These are phyloP conservation scores for Suhomyces guaymorum DNA, from an alignment of 1,139 yeast species.

Conservation along the genomic window DNA sequence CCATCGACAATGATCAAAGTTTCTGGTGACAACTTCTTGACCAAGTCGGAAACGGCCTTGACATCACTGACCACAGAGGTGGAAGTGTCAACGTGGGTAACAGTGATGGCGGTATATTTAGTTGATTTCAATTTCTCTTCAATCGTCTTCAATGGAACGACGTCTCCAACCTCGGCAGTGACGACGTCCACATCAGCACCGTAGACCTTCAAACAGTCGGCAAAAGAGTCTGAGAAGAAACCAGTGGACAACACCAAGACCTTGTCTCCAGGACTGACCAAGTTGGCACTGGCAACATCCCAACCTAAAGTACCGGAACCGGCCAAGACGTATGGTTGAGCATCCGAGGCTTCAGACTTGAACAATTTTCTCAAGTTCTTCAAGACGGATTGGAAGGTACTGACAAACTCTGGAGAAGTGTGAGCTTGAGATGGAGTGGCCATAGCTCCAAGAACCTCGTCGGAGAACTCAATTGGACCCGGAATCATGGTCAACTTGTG, in stretches of 20 bases:
- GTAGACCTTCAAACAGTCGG: constrained; percentile 72
- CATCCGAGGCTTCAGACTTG: constrained; percentile 60
- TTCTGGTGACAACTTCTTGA: constrained; percentile 69
- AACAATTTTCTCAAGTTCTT: constrained; percentile 70
- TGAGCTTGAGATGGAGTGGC: constrained; percentile 86
- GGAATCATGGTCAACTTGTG: constrained; percentile 77
- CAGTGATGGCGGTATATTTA: constrained; percentile 69
- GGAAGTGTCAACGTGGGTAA: constrained; percentile 95
- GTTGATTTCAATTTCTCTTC: constrained; percentile 53
- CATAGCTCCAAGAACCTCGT: constrained; percentile 79
- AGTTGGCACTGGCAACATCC: constrained; percentile 85
- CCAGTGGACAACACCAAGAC: constrained; percentile 91
- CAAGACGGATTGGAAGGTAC: constrained; percentile 70
- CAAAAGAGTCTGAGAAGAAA: constrained; percentile 84
- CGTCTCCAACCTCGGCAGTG: constrained; percentile 73
- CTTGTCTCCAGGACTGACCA: constrained; percentile 63
- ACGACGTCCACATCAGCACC: constrained; percentile 69
- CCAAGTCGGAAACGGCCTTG: constrained; percentile 58
- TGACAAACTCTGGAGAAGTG: constrained; percentile 83
- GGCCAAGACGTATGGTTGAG: constrained; percentile 80
- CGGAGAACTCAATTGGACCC: constrained; percentile 91
- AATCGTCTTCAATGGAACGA: constrained; percentile 59
- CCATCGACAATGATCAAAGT: constrained; percentile 88
- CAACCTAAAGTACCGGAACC: constrained; percentile 97
- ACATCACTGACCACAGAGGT: constrained; percentile 86